These are phyloP conservation scores for Stephania yunnanensis DNA, from an alignment of 164 flowering plant genomes.

Conservation along the genomic window DNA sequence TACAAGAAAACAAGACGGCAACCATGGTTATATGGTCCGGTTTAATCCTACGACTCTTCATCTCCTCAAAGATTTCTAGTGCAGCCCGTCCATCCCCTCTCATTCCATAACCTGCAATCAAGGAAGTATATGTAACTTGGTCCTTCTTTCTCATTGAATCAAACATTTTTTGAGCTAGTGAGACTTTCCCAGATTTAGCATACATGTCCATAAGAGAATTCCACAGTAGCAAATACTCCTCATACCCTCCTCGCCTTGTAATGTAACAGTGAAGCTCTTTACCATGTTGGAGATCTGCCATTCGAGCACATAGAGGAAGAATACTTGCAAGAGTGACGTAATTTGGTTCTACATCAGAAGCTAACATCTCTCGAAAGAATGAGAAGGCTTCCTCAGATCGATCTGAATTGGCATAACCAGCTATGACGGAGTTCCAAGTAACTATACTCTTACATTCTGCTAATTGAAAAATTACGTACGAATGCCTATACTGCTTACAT, in stretches of 20 bases:
- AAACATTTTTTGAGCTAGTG: conserved; percentile 41
- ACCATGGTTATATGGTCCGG: conserved; percentile 64
- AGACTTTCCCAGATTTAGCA: conserved; percentile 47
- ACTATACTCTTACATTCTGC: conserved; percentile 27
- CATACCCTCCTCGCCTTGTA: conserved; percentile 25
- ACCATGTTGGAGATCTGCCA: conserved; percentile 54
- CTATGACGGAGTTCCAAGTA: conserved; percentile 58
- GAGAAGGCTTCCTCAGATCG: conserved; percentile 43
- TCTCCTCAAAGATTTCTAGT: conserved; percentile 44
- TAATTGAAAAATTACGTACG: conserved; percentile 32
- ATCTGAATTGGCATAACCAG: conserved; percentile 41
- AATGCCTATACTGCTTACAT: conserved; percentile 37
- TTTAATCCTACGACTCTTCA: conserved; percentile 30
- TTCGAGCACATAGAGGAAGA: conserved; percentile 54
- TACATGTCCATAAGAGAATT: conserved; percentile 66
- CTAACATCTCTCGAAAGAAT: conserved; percentile 45
- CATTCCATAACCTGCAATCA: conserved; percentile 62
- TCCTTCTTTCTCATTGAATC: conserved; percentile 38
- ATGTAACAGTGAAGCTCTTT: conserved; percentile 61
- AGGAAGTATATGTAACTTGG: conserved; percentile 51
- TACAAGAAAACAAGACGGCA: conserved; percentile 59
- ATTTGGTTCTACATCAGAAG: conserved; percentile 38
- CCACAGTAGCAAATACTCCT: conserved; percentile 41
- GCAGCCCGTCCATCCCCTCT: conserved; percentile 46
- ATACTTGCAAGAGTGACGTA: conserved; percentile 56